Base-by-base conservation (phyloP, 352 stramenopile species). In the Globisporangium nunn region DNA sequence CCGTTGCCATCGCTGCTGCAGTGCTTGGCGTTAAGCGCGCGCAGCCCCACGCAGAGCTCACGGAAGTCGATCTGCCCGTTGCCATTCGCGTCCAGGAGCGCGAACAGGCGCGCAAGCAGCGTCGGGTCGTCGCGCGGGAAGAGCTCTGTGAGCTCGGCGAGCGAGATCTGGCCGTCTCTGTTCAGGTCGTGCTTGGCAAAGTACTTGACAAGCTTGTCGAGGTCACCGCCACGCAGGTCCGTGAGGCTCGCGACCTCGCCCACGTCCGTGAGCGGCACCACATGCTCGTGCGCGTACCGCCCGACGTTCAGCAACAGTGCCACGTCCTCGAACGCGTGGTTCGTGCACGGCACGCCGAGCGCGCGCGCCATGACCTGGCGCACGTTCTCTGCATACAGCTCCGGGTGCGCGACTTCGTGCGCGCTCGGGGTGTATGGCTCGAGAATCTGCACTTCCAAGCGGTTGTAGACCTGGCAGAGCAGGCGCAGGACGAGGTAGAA, bases 241-340 rank as follows among this genome's bases (percentile, higher is more conserved):
- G 79, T 87, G 10, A 87, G 58, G 0, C 62, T 69, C 45, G 72
- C 66, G 37, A 87, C 72, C 50, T 89, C 79, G 14, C 67, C 51
- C 1, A 85, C 63, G 53, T 87, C 66, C 12, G 76, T 89, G 30
- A 87, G 44, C 2, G 73, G 66, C n/a, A 85, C 66, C 5, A 87
- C 71, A 66, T 87, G 72, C 47, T 81, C 61, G 33, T 73, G 68
- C 5, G 71, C 79, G 64, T 87, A 86, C 45, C 72, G 56, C n/a
- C 75, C 75, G 2, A 79, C 63, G 1, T 78, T 68, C 33, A 87
- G 64, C 23, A 89, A 56, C 67, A 87, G 53, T 15, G 76, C 75
- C 0, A 90, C 77, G 55, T 90, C 80, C 44, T 90, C 80, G 52
- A 80, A 90, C 40, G 80, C 77, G 58, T 90, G 80, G 58, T 90